A percentile compares a stretch with the other conserved stretches of the same genome.
These are phyloP conservation scores for Aphanomyces astaci DNA, from an alignment of 352 stramenopile genomes.

Conservation along the genomic window DNA sequence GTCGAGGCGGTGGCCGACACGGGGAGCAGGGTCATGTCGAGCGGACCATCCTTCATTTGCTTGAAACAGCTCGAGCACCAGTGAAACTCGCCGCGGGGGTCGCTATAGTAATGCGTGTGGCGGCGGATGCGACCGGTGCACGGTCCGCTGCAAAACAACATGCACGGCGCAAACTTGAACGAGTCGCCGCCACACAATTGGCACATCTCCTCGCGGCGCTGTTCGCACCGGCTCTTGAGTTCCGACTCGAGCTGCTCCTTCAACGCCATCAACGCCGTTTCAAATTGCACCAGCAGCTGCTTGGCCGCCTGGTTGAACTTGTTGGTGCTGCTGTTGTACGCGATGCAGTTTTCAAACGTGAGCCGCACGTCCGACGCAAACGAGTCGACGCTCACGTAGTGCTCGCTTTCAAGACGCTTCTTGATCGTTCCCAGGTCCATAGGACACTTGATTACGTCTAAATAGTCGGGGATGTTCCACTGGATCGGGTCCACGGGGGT, in stretches of 20 bases:
- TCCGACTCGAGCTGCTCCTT: constrained; percentile 80
- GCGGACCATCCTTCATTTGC: constrained; percentile 85
- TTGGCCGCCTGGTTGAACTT: constrained; percentile 84
- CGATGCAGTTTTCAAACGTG: constrained; percentile 86
- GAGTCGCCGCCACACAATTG: constrained; percentile 82
- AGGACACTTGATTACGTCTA: constrained; percentile 92
- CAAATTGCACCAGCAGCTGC: constrained; percentile 67
- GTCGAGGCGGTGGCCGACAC: constrained; percentile 31
- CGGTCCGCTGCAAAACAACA: constrained; percentile 83
- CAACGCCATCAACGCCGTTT: constrained; percentile 49
- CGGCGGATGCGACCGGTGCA: constrained; percentile 74
- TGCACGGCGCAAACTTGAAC: constrained; percentile 86
- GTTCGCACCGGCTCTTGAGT: constrained; percentile 75
- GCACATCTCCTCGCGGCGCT: constrained; percentile 81
- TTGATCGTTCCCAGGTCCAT: constrained; percentile 99
- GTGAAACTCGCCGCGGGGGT: constrained; percentile 73
- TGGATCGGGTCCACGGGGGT: constrained; percentile 93
- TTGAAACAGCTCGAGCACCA: constrained; percentile 87
- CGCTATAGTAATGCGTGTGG: constrained; percentile 84
- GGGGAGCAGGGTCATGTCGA: constrained; percentile 84
- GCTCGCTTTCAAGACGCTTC: constrained; percentile 91
- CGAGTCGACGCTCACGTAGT: constrained; percentile 88
- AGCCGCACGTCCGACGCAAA: constrained; percentile 83
- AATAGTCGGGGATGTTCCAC: constrained; percentile 88
- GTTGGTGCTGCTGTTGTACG: constrained; percentile 85